Base-by-base conservation (phyloP, 371 early-diverging fungal genomes). In the Phascolomyces articulosus region DNA sequence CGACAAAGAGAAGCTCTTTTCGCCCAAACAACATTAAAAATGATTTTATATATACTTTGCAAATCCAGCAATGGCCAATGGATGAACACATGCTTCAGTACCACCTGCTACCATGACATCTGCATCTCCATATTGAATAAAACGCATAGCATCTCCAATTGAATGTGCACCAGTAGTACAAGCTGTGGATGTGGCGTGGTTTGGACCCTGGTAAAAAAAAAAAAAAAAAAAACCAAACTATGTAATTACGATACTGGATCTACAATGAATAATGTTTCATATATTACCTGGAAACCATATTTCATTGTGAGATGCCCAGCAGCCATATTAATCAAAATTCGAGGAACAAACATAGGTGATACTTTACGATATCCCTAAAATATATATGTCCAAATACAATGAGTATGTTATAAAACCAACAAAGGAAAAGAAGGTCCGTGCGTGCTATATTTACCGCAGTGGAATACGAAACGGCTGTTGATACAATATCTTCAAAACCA, bases 51-150 rank as follows among this genome's bases (percentile, higher is more conserved):
- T n/a, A n/a, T 75, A 89, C 88, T 87, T 86, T 53, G 90, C 90
- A 77, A 98, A 98, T 4, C 98, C 98, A 16, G 95, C 93, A 54
- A 97, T 79, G 4, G 94, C 85, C 16, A 97, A 77, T 7, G 96
- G 96, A 60, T 92, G 90, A 20, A 97, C 79, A 31, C 90, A 84
- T 0, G 96, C 87, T 71, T 98, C 98, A 2, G 94, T 78, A 2
- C 95, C 97, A n/a, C 98, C 98, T 0, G 97, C 97, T 7, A 98
- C 75, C 95, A 98, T 96, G 3, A 98, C 95, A 72, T 96, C 94
- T 3, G 97, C 96, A 68, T 98, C 97, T 16, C 94, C 95, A 64
- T 79, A 91, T 60, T 89, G 87, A 67, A 98, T 98, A 70, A 96
- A 94, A 34, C 97, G 83, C 84, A 87, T 86, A 0, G 97, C 97